These are phyloP conservation scores for Cytospora schulzeri DNA, from an alignment of 2,329 filamentous ascomycete species.

Conservation along the genomic window DNA sequence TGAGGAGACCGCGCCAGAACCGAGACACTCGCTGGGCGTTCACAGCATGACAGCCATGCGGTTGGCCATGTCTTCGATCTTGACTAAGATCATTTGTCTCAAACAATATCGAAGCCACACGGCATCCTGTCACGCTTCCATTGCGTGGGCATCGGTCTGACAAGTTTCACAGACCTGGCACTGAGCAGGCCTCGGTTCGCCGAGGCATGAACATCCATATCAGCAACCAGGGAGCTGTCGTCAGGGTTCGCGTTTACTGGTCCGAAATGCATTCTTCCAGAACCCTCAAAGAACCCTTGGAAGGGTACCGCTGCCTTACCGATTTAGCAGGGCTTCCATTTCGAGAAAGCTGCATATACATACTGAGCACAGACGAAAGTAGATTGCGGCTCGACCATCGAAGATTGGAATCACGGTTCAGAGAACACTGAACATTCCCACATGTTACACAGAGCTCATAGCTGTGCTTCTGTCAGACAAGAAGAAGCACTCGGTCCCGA, in stretches of 20 bases:
- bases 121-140: not conserved
- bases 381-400: slow-evolving; percentile 9
- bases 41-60: slow-evolving; percentile 18
- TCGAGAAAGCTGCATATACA: not conserved
- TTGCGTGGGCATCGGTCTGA: not conserved
- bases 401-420: slow-evolving; percentile 2
- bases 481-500: slow-evolving; percentile 19
- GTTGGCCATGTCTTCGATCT: slow-evolving; percentile 22
- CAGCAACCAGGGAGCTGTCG: not conserved
- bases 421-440: not conserved
- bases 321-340: not conserved
- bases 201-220: not conserved
- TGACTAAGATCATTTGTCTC: slow-evolving; percentile 25
- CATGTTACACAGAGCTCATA: slow-evolving; percentile 14
- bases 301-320: not conserved
- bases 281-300: not conserved
- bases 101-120: slow-evolving; percentile 14
- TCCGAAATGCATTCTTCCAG: slow-evolving; percentile 1
- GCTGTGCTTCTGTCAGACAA: slow-evolving; percentile 15
- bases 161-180: not conserved
- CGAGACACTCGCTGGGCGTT: slow-evolving; percentile 5
- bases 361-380: slow-evolving; percentile 3
- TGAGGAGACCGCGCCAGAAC: slow-evolving; percentile 1
- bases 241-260: not conserved
- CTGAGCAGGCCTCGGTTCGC: not conserved